Base-by-base conservation (phyloP, 2,329 filamentous ascomycete species). In the Tolypocladium endophyticum region DNA sequence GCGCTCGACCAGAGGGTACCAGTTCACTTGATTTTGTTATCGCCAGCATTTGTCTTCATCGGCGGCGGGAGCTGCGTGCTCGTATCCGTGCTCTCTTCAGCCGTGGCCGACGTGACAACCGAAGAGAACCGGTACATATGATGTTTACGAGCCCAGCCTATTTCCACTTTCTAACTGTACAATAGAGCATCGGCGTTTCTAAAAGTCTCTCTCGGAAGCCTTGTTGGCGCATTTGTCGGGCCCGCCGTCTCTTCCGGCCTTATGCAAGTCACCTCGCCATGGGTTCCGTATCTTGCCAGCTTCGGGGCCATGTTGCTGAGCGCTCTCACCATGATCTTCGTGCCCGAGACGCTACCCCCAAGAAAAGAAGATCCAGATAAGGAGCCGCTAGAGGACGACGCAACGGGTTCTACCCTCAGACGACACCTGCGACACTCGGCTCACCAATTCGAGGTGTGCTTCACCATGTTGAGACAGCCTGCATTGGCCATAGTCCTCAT, bases 1-100 rank as follows among this genome's bases (percentile, higher is more conserved):
- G 56, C 50, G 23, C 55, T 55, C 35, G 59, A 39, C 11, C 54
- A 59, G n/a, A 35, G 12, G 11, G 12, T 61, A 18, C 43, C 59
- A 14, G 47, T 60, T 6, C 45, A 62, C 33, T 6, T 57, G 6
- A 55, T 61, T 9, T 56, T 62, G 8, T 23, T 61, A 18, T 61
- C 61, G 9, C 59, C 62, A 3, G 41, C 61, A 2, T 65, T 65
- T 47, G 43, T 60, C 25, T 58, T 65, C 38, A 55, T 65, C 18
- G 63, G 65, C 20, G 65, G 65, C 43, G 64, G 65, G 20, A 56
- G 61, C 50, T 59, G 61, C 38, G 63, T 66, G 47, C 52, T 63
- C 28, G 57, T 60, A 2, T 64, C 62, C 12, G 63, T 62, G 56
- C 55, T 65, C 38, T 65, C 63, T 47, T 65, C 65, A n/a, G 64